phyloP scores from a whole-genome alignment of 768 basidiomycete genomes.

The Mycena venus region DNA sequence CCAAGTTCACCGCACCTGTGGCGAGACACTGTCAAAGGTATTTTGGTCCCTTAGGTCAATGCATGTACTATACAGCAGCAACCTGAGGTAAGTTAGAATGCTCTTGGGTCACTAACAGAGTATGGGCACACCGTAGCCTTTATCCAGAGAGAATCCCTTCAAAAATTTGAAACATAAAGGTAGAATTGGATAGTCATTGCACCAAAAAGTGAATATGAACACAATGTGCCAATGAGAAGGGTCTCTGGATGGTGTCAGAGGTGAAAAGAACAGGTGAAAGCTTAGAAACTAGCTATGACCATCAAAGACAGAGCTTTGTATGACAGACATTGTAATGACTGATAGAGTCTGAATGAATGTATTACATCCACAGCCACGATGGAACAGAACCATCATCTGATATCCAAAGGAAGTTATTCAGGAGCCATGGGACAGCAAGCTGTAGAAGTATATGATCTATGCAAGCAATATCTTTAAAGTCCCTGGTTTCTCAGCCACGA shows the following conservation, averaged over 20 bases:
- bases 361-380: no score
- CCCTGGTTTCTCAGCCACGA: no score
- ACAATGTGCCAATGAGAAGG: background rate
- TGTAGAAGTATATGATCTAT: no score
- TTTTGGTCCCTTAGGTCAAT: background rate
- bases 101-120: no score
- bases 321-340: no score
- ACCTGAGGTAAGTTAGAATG: no score
- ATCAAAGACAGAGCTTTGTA: no score
- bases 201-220: slow-evolving; percentile 4
- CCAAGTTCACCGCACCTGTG: background rate
- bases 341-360: no score
- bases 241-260: background rate
- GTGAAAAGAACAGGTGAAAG: background rate
- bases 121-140: background rate
- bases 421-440: no score
- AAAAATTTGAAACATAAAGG: background rate
- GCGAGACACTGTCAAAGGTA: background rate
- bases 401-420: no score
- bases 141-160: background rate
- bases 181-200: background rate
- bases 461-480: no score
- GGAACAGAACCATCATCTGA: no score
- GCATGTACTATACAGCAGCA: background rate
- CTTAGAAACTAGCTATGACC: background rate